Evolutionary conservation across 2,329 filamentous ascomycete genomes (phyloP).

Genomic region (Lachnellula cervina): DNA sequence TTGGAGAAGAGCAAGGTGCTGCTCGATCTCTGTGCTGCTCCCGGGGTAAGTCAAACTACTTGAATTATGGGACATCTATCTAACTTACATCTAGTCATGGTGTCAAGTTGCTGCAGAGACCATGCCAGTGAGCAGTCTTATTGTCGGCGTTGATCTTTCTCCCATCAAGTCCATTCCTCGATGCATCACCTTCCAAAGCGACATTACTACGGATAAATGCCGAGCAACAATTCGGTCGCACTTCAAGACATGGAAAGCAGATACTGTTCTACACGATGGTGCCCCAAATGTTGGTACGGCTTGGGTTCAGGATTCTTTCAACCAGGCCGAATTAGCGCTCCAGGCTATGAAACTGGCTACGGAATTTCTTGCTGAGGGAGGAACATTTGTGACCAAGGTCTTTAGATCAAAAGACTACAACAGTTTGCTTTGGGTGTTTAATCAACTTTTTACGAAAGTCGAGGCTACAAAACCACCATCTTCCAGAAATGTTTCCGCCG

Average conservation of each 20-base stretch:
- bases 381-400: constrained; percentile 94
- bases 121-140: constrained; percentile 86
- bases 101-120: constrained; percentile 93
- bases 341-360: constrained; percentile 91
- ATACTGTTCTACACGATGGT: constrained; percentile 93
- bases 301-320: constrained; percentile 98
- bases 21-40: constrained; percentile 94
- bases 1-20: constrained; percentile 94
- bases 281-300: constrained; percentile 97
- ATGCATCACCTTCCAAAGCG: constrained; percentile 93
- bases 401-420: constrained; percentile 98
- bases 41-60: constrained; percentile 63
- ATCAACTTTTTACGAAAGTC: constrained; percentile 90
- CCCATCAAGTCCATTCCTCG: constrained; percentile 95
- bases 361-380: constrained; percentile 84
- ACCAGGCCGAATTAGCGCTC: constrained; percentile 87
- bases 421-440: constrained; percentile 92
- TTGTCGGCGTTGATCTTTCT: constrained; percentile 88
- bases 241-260: constrained; percentile 92
- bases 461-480: constrained; percentile 97
- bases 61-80: background rate
- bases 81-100: constrained; percentile 63
- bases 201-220: constrained; percentile 97
- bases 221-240: constrained; percentile 83
- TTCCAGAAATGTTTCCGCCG: constrained; percentile 90